phyloP scores from a whole-genome alignment of 371 early-diverging fungal species.

The Capillidium heterosporum region DNA sequence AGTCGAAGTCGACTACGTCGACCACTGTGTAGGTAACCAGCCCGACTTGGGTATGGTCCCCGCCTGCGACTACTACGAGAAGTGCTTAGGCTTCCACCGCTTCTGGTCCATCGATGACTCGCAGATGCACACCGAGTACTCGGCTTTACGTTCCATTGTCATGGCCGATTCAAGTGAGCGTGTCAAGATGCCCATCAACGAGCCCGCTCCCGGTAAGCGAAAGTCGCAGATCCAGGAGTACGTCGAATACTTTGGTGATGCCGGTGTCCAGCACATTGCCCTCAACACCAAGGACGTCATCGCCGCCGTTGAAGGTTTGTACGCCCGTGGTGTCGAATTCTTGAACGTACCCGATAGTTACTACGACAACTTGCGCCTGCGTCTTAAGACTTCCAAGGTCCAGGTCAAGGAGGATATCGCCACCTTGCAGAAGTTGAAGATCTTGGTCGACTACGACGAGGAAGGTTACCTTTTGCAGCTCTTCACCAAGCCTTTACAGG shows the following conservation, averaged over 20 bases:
- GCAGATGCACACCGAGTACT: conserved; percentile 90
- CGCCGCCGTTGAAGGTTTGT: conserved; percentile 54
- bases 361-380: conserved; percentile 63
- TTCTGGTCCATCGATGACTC: conserved; percentile 97
- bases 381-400: conserved; percentile 40
- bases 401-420: conserved; percentile 71
- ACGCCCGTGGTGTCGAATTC: conserved; percentile 81
- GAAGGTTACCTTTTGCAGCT: conserved; percentile 90
- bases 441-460: conserved; percentile 92
- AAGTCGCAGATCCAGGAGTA: conserved; percentile 95
- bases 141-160: conserved; percentile 84
- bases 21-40: conserved; percentile 93
- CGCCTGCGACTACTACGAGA: conserved; percentile 71
- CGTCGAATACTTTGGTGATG: conserved; percentile 84
- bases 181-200: conserved; percentile 95
- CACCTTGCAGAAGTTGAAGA: conserved; percentile 59
- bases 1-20: conserved; percentile 42
- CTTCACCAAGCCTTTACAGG: conserved; percentile 84
- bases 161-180: conserved; percentile 84
- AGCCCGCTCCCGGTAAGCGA: conserved; percentile 86
- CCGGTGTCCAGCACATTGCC: conserved; percentile 95
- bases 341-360: conserved; percentile 71
- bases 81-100: conserved; percentile 82
- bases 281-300: conserved; percentile 78
- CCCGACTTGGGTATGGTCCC: conserved; percentile 78